Evolutionary conservation across 192 early-diverging fungal genomes (phyloP).

Genomic region (Obelidium mucronatum): DNA sequence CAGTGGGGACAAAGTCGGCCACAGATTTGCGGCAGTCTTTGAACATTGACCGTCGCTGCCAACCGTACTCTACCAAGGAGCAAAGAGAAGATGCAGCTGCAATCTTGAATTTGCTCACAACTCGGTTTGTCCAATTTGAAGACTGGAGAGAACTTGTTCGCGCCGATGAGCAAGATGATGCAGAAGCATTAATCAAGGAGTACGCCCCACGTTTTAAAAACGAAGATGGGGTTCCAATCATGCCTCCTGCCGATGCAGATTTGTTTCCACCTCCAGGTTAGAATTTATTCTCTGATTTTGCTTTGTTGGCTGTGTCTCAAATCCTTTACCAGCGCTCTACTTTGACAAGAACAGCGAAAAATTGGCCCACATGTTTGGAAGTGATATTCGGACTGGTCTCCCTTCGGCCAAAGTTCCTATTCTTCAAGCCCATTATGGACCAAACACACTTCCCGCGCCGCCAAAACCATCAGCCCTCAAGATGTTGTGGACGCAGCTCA

Average conservation of each 20-base stretch:
- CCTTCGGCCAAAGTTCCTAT: conserved; percentile 59
- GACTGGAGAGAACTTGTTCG: conserved; percentile 95
- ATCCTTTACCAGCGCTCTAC: conserved; percentile 70
- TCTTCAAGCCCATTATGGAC: conserved; percentile 81
- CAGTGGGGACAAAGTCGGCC: conserved; percentile 78
- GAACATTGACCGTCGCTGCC: conserved; percentile 78
- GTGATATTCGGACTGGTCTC: conserved; percentile 72
- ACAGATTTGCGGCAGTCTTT: conserved; percentile 82
- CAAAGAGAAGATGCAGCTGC: conserved; percentile 80
- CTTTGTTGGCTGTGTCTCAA: conserved; percentile 9
- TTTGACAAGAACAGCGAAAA: conserved; percentile 93
- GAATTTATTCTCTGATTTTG: conserved; percentile 2
- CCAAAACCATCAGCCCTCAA: conserved; percentile 70
- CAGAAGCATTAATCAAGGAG: conserved; percentile 76
- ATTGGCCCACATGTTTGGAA: conserved; percentile 85
- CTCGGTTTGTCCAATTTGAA: conserved; percentile 76
- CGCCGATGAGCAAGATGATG: conserved; percentile 75
- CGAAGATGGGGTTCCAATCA: conserved; percentile 29
- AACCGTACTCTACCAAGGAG: conserved; percentile 68
- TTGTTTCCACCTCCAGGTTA: conserved; percentile 69
- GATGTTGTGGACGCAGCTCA: conserved; percentile 88
- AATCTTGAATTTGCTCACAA: conserved; percentile 79
- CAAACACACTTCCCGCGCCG: conserved; percentile 83
- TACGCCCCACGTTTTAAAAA: conserved; percentile 51
- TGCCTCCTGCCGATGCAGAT: conserved; percentile 58